Conservation (phyloP, 2,329 filamentous ascomycete genomes). For the Aspergillus fumigatus region DNA sequence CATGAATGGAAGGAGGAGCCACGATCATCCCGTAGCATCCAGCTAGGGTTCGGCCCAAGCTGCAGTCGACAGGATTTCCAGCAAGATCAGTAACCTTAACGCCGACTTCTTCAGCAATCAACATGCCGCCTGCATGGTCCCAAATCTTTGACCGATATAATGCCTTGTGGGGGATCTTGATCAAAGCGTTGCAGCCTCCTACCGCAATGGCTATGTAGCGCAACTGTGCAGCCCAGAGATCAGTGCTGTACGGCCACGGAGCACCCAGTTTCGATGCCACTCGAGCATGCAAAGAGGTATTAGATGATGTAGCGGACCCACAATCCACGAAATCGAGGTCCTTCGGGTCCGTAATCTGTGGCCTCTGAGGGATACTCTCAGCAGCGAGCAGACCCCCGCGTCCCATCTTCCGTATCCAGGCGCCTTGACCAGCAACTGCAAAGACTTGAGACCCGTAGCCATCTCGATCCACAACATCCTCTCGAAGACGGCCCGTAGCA, state of each 20-base stretch:
- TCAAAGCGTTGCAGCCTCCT: constrained; percentile 46
- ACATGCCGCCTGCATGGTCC: constrained; percentile 53
- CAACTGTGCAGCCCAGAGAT: constrained; percentile 52
- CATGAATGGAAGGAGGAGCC: constrained; percentile 36
- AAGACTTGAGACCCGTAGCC: constrained; percentile 49
- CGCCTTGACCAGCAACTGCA: constrained; percentile 45
- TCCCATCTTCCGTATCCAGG: constrained; percentile 36
- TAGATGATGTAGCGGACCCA: constrained; percentile 31
- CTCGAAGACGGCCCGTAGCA: constrained; percentile 29
- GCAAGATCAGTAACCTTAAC: constrained; percentile 49
- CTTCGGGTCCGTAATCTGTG: constrained; percentile 24
- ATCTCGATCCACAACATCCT: constrained; percentile 40
- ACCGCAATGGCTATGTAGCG: constrained; percentile 51
- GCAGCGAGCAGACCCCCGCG: constrained; percentile 29
- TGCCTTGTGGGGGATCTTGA: constrained; percentile 44
- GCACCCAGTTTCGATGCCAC: constrained; percentile 38
- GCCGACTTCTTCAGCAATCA: constrained; percentile 49
- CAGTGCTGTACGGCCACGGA: constrained; percentile 44
- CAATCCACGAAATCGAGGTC: constrained; percentile 46
- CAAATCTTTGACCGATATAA: constrained; percentile 48
- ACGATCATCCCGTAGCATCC: constrained; percentile 40
- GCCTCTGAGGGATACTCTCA: constrained; percentile 24
- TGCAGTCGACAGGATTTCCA: constrained; percentile 48
- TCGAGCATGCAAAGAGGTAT: constrained; percentile 36
- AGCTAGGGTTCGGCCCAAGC: constrained; percentile 36